Percentiles rank a stretch among this genome's conserved stretches.
Evolutionary conservation across 805 yeast genomes (phyloP).

Genomic region (Yamadazyma kitorensis): DNA sequence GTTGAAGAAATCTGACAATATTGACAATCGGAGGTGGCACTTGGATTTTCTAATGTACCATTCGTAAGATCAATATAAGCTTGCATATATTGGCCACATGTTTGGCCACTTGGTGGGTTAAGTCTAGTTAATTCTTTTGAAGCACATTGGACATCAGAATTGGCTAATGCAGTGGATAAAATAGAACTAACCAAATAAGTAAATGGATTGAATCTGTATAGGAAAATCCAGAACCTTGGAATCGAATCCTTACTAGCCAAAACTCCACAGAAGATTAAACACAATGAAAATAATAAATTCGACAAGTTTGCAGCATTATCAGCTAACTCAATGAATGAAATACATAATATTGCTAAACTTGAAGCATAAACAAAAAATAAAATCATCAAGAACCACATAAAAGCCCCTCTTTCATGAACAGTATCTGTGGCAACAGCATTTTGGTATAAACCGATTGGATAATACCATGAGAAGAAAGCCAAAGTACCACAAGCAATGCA

Average conservation of each 20-base stretch:
- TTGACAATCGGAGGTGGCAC: slow-evolving; percentile 53
- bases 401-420: slow-evolving; percentile 52
- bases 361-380: slow-evolving; percentile 25
- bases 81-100: slow-evolving; percentile 30
- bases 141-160: slow-evolving; percentile 36
- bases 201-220: slow-evolving; percentile 68
- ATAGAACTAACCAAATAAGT: slow-evolving; percentile 65
- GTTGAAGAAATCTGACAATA: slow-evolving; percentile 61
- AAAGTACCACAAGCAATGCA: slow-evolving; percentile 42
- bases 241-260: slow-evolving; percentile 25
- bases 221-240: slow-evolving; percentile 57
- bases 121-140: slow-evolving; percentile 20
- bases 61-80: slow-evolving; percentile 23
- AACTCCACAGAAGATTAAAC: slow-evolving; percentile 38
- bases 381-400: slow-evolving; percentile 27
- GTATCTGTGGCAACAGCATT: slow-evolving; percentile 51
- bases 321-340: slow-evolving; percentile 27
- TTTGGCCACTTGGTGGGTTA: slow-evolving; percentile 22
- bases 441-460: slow-evolving; percentile 47
- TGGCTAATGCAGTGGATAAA: slow-evolving; percentile 28
- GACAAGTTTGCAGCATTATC: slow-evolving; percentile 33
- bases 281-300: slow-evolving; percentile 27
- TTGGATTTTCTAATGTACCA: slow-evolving; percentile 45
- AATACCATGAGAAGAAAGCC: slow-evolving; percentile 50
- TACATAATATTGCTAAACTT: slow-evolving; percentile 23